Conservation (phyloP, 768 basidiomycete genomes). For the Leccinellum albellum region DNA sequence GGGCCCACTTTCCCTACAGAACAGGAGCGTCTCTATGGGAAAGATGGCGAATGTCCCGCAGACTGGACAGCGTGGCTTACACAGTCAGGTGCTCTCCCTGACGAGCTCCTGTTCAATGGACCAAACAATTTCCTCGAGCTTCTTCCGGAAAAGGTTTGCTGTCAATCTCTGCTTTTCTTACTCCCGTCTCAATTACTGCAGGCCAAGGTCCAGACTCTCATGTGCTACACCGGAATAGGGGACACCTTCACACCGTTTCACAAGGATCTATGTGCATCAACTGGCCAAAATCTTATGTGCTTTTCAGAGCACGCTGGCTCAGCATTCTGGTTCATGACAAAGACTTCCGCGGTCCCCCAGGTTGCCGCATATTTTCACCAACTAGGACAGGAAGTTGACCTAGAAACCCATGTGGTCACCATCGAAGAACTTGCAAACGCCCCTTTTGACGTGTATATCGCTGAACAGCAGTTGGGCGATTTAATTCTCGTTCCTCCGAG, state of each 20-base stretch:
- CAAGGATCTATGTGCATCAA: conserved; percentile 80
- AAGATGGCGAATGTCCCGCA: conserved; percentile 68
- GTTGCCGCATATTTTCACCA: conserved; percentile 57
- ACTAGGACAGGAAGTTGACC: conserved; percentile 51
- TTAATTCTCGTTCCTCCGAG: conserved; percentile 77
- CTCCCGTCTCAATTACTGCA: conserved; percentile 25
- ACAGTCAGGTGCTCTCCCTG: conserved; percentile 45
- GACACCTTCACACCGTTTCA: conserved; percentile 84
- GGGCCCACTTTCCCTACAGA: conserved; percentile 35
- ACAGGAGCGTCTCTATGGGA: conserved; percentile 65
- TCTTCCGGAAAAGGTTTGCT: conserved; percentile 50
- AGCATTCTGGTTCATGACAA: conserved; percentile 87
- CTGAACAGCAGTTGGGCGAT: conserved; percentile 73
- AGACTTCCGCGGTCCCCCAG: conserved; percentile 48
- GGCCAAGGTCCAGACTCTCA: conserved; percentile 69
- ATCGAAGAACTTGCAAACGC: conserved; percentile 61
- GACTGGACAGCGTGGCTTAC: conserved; percentile 64
- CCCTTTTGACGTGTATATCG: conserved; percentile 65
- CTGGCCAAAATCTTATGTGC: conserved; percentile 86
- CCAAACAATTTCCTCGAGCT: conserved; percentile 55
- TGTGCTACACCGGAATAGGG: conserved; percentile 81
- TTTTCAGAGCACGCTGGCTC: conserved; percentile 69
- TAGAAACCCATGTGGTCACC: conserved; percentile 65
- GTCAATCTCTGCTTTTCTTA: background rate
- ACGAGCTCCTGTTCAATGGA: conserved; percentile 48